Conservation (phyloP, 169 alveolate genomes). For the Cardiosporidium cionae region DNA sequence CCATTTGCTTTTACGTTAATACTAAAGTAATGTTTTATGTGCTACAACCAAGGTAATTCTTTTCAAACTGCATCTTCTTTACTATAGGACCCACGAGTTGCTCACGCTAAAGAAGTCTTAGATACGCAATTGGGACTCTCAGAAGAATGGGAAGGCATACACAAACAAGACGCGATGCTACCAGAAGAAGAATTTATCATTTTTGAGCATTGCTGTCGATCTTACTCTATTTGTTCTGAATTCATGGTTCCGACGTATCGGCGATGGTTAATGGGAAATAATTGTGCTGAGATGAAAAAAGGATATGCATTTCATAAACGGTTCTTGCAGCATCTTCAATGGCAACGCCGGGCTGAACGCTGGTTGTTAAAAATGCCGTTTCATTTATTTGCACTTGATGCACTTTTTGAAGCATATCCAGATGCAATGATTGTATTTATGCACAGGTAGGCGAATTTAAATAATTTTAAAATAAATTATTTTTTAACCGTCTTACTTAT, state of each 20-base stretch:
- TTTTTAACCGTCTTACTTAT: neutral
- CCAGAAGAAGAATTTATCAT: slow-evolving; percentile 20
- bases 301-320: slow-evolving; percentile 12
- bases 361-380: slow-evolving; percentile 25
- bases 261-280: neutral
- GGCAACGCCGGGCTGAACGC: slow-evolving; percentile 17
- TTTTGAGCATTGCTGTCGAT: slow-evolving; percentile 1
- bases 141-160: slow-evolving; percentile 10
- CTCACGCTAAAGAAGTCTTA: slow-evolving; percentile 5
- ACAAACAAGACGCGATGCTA: neutral
- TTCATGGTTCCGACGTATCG: slow-evolving; percentile 11
- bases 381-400: slow-evolving; percentile 10
- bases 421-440: slow-evolving; percentile 4
- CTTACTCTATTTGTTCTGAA: slow-evolving; percentile 1
- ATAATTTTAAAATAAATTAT: neutral
- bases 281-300: slow-evolving; percentile 4
- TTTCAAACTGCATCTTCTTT: neutral
- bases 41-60: too few species aligned
- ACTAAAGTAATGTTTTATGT: too few species aligned
- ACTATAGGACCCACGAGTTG: neutral
- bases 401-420: slow-evolving; percentile 21
- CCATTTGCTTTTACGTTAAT: too few species aligned
- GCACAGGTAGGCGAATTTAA: slow-evolving; percentile 5
- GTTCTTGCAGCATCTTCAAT: slow-evolving; percentile 23
- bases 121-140: slow-evolving; percentile 9